These are phyloP conservation scores for Punctularia strigosozonata DNA, from an alignment of 768 basidiomycete genomes.

Conservation along the genomic window DNA sequence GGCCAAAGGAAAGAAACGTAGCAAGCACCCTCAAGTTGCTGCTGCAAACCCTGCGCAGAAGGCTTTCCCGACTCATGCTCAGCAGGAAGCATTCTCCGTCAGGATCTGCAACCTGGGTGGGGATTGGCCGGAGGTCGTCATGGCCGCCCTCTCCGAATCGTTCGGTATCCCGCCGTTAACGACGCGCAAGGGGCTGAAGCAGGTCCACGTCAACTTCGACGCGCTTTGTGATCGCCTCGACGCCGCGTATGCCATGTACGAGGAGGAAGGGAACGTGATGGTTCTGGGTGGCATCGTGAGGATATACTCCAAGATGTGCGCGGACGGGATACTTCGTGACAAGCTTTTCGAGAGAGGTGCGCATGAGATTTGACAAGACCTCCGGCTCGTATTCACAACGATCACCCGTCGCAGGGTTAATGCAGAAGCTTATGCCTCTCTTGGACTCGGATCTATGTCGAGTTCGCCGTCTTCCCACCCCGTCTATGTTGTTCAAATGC, in stretches of 20 bases:
- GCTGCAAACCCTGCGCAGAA: too few species aligned
- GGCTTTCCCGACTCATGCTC: too few species aligned
- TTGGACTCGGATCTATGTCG: constrained; percentile 32
- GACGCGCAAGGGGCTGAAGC: constrained; percentile 47
- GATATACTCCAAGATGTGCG: constrained; percentile 54
- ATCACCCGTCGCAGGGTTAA: constrained; percentile 28
- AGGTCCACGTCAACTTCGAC: constrained; percentile 47
- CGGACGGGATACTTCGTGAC: constrained; percentile 46
- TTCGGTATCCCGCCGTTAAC: too few species aligned
- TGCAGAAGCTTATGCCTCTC: constrained; percentile 44
- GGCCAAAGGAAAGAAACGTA: too few species aligned
- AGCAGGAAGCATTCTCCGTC: too few species aligned
- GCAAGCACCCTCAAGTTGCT: too few species aligned
- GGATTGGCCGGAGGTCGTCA: too few species aligned
- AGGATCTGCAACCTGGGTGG: too few species aligned
- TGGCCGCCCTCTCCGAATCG: too few species aligned
- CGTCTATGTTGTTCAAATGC: too few species aligned
- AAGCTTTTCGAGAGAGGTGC: constrained; percentile 47
- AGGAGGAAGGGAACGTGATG: constrained; percentile 29
- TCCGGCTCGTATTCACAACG: not conserved
- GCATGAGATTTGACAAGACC: not conserved
- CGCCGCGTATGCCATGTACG: constrained; percentile 31
- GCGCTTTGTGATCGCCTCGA: constrained; percentile 38
- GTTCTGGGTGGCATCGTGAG: constrained; percentile 46
- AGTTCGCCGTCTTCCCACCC: too few species aligned